Evolutionary conservation across 164 flowering plant genomes (phyloP).

Genomic region (Magnolia officinalis): DNA sequence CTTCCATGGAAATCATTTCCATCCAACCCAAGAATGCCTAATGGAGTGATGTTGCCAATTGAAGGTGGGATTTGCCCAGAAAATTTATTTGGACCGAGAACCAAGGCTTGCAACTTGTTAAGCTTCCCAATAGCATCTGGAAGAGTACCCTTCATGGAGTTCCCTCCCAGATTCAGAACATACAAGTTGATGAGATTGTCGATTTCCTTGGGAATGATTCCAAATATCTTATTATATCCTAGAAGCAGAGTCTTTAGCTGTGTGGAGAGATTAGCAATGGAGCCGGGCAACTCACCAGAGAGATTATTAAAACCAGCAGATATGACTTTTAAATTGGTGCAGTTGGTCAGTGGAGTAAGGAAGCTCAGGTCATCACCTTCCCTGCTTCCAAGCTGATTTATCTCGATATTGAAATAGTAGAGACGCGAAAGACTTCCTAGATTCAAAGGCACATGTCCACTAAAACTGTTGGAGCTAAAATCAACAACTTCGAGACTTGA

Average conservation of each 20-base stretch:
- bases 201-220: not conserved
- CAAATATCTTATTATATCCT: not conserved
- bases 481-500: not conserved
- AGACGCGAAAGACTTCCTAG: not conserved
- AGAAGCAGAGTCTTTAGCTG: not conserved
- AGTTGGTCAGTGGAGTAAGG: not conserved
- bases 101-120: not conserved
- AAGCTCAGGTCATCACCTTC: not conserved
- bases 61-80: not conserved
- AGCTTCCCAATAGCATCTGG: not conserved
- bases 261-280: constrained; percentile 2
- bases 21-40: not conserved
- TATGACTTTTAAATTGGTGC: not conserved
- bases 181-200: not conserved
- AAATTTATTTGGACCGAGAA: not conserved
- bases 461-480: not conserved
- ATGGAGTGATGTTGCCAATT: not conserved
- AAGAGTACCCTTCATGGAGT: not conserved
- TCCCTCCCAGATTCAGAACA: not conserved
- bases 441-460: constrained; percentile 1
- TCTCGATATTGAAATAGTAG: not conserved
- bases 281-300: not conserved
- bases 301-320: not conserved
- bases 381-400: not conserved
- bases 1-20: not conserved